Conservation (phyloP, 345 rosid genomes). For the Boechera retrofracta region DNA sequence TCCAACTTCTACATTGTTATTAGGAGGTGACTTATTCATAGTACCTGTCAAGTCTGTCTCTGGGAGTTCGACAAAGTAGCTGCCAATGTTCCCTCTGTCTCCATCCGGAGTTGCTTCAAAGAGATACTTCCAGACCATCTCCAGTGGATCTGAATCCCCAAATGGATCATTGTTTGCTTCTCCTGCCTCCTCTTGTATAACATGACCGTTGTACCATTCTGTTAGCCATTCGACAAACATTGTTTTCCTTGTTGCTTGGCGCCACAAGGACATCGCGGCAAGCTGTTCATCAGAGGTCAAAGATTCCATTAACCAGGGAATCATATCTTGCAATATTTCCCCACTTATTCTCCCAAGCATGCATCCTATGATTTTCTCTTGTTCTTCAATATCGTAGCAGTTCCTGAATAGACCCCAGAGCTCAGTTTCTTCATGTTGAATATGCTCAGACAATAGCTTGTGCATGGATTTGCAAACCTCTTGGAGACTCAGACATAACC, state of each 20-base stretch:
- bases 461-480: conserved; percentile 66
- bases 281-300: conserved; percentile 67
- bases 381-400: conserved; percentile 68
- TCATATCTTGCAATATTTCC: conserved; percentile 70
- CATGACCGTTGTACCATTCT: conserved; percentile 82
- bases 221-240: conserved; percentile 83
- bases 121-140: conserved; percentile 64
- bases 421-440: conserved; percentile 74
- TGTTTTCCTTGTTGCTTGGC: conserved; percentile 69
- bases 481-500: conserved; percentile 65
- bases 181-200: conserved; percentile 38
- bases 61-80: conserved; percentile 23
- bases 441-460: conserved; percentile 67
- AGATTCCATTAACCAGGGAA: conserved; percentile 76
- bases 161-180: conserved; percentile 47
- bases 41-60: conserved; percentile 31
- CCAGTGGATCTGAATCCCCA: conserved; percentile 57
- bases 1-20: conserved; percentile 32
- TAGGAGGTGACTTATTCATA: conserved; percentile 32
- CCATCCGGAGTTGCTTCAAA: conserved; percentile 49
- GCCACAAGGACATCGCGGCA: conserved; percentile 64
- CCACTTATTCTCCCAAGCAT: conserved; percentile 82
- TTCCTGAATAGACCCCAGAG: conserved; percentile 75
- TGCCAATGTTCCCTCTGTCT: conserved; percentile 34
- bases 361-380: conserved; percentile 72